phyloP scores from a whole-genome alignment of 2,329 filamentous ascomycete species.

The Cadophora gregata region DNA sequence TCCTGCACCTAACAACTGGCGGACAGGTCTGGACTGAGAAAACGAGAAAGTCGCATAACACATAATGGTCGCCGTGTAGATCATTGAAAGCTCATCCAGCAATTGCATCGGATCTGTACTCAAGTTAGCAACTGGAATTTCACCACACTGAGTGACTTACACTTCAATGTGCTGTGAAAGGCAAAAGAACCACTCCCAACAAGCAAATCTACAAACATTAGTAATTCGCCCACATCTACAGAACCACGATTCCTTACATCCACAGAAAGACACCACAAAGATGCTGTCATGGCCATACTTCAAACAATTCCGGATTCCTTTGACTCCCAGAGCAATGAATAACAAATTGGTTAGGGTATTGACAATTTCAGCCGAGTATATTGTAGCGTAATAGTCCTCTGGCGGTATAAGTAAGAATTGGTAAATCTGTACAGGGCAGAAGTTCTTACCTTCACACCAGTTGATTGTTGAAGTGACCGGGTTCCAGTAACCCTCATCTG shows the following conservation, averaged over 20 bases:
- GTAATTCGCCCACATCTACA: not conserved
- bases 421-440: not conserved
- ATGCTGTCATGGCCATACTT: constrained; percentile 75
- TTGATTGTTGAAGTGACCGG: constrained; percentile 54
- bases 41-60: constrained; percentile 66
- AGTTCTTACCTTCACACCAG: constrained; percentile 70
- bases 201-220: constrained; percentile 39
- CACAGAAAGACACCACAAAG: constrained; percentile 69
- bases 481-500: constrained; percentile 44
- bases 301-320: constrained; percentile 76
- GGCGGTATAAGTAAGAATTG: constrained; percentile 20
- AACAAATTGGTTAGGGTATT: constrained; percentile 83
- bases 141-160: constrained; percentile 36
- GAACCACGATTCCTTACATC: constrained; percentile 36
- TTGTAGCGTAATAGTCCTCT: constrained; percentile 77
- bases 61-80: constrained; percentile 74
- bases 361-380: constrained; percentile 78
- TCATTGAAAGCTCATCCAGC: constrained; percentile 68
- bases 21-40: constrained; percentile 21
- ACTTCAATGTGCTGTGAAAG: constrained; percentile 50
- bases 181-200: constrained; percentile 48
- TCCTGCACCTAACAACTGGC: constrained; percentile 4
- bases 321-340: constrained; percentile 79
- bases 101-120: constrained; percentile 70
- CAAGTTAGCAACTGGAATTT: not conserved